Evolutionary conservation across 2,329 filamentous ascomycete genomes (phyloP).

Genomic region (Arthrobotrys entomopaga): DNA sequence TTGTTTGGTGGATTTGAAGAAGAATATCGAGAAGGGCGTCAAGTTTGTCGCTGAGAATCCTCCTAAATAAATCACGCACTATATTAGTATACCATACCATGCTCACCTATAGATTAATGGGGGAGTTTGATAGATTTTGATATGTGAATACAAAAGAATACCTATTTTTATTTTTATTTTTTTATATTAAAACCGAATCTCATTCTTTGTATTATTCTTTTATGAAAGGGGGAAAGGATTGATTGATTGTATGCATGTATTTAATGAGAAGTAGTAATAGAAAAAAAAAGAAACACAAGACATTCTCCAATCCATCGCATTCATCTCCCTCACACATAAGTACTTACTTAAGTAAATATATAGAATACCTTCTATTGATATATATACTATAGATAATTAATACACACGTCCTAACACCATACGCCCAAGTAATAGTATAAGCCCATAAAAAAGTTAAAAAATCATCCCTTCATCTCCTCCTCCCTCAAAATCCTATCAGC

Average conservation of each 20-base stretch:
- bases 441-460: background rate
- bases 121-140: slow-evolving; percentile 5
- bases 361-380: no score
- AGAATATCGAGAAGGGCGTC: slow-evolving; percentile 62
- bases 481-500: slow-evolving; percentile 43
- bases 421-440: background rate
- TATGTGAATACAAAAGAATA: slow-evolving; percentile 6
- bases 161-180: slow-evolving; percentile 11
- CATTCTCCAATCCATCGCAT: slow-evolving; percentile 11
- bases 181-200: slow-evolving; percentile 13
- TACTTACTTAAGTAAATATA: no score
- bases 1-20: slow-evolving; percentile 83
- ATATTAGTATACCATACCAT: no score
- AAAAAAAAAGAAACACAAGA: slow-evolving; percentile 1
- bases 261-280: slow-evolving; percentile 17
- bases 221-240: background rate
- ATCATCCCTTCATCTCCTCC: slow-evolving; percentile 38
- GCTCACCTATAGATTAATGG: no score
- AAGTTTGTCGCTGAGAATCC: slow-evolving; percentile 58
- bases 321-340: background rate
- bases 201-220: slow-evolving; percentile 9
- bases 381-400: background rate
- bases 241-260: slow-evolving; percentile 16
- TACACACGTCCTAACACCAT: background rate
- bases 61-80: slow-evolving; percentile 24